A percentile compares a stretch with the other conserved stretches of the same genome.
These are phyloP conservation scores for Arxiozyma bovina DNA, from an alignment of 1,139 yeast genomes.

Conservation along the genomic window DNA sequence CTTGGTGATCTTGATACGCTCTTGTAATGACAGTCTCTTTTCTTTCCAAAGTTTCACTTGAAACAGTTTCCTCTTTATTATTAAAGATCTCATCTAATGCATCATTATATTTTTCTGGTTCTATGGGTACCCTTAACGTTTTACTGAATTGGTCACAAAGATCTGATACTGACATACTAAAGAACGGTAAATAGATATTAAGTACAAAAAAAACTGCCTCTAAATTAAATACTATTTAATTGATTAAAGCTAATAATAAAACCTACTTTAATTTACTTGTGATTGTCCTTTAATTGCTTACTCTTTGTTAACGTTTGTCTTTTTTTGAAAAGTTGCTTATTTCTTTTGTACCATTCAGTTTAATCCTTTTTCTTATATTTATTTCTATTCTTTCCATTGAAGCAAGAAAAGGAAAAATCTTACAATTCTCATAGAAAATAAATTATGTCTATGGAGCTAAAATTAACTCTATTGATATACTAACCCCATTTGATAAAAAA, in stretches of 20 bases:
- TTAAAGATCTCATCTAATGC: constrained; percentile 13
- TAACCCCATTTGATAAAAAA: background rate
- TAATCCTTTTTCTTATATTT: background rate
- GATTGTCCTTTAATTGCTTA: background rate
- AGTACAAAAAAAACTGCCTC: no score
- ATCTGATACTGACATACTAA: background rate
- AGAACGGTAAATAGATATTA: background rate
- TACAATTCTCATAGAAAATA: no score
- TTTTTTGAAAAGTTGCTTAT: background rate
- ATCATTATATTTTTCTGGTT: constrained; percentile 9
- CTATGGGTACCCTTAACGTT: constrained; percentile 9
- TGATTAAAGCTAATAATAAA: no score
- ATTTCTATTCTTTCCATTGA: background rate
- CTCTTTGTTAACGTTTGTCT: background rate
- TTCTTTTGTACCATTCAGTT: background rate
- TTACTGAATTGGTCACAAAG: constrained; percentile 14
- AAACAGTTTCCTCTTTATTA: background rate
- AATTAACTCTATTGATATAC: background rate
- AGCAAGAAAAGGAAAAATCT: no score
- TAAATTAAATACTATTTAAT: no score
- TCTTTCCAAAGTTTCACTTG: background rate
- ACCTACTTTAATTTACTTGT: background rate
- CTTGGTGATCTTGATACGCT: constrained; percentile 25
- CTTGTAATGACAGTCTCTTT: constrained; percentile 20
- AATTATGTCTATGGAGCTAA: no score